Evolutionary conservation across 176 grass and related monocot genomes (phyloP).

Genomic region (Paspalum notatum): DNA sequence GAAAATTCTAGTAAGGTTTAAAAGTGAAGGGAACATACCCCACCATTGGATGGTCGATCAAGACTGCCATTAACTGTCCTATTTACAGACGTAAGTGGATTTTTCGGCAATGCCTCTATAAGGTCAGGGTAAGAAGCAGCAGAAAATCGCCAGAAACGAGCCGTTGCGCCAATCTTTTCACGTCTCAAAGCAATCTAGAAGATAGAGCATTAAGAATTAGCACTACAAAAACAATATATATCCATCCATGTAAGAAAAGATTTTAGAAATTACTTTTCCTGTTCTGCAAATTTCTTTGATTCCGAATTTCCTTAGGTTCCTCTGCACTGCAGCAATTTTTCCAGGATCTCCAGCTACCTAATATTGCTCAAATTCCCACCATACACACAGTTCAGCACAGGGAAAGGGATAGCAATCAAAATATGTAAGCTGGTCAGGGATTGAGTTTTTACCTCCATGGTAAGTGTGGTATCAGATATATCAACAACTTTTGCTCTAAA

Average conservation of each 20-base stretch:
- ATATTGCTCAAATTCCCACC: constrained; percentile 37
- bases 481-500: constrained; percentile 99
- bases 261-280: constrained; percentile 68
- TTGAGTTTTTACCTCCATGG: constrained; percentile 67
- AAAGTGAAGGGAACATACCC: constrained; percentile 47
- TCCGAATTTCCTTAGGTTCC: constrained; percentile 80
- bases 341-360: constrained; percentile 98
- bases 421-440: constrained; percentile 10
- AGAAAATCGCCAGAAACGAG: constrained; percentile 98
- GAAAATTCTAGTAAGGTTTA: not conserved
- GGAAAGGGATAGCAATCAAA: constrained; percentile 12
- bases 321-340: constrained; percentile 82
- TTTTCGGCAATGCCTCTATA: constrained; percentile 45
- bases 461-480: constrained; percentile 79
- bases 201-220: constrained; percentile 30
- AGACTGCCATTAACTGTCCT: constrained; percentile 43
- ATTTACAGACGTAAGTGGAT: constrained; percentile 54
- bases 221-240: not conserved
- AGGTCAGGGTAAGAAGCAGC: constrained; percentile 92
- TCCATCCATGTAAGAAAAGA: constrained; percentile 21
- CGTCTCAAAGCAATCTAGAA: constrained; percentile 92
- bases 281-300: constrained; percentile 95
- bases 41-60: constrained; percentile 55
- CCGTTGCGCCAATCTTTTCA: constrained; percentile 84
- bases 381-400: constrained; percentile 13